These are phyloP conservation scores for Claviceps digitariae DNA, from an alignment of 2,329 filamentous ascomycete species.

Conservation along the genomic window DNA sequence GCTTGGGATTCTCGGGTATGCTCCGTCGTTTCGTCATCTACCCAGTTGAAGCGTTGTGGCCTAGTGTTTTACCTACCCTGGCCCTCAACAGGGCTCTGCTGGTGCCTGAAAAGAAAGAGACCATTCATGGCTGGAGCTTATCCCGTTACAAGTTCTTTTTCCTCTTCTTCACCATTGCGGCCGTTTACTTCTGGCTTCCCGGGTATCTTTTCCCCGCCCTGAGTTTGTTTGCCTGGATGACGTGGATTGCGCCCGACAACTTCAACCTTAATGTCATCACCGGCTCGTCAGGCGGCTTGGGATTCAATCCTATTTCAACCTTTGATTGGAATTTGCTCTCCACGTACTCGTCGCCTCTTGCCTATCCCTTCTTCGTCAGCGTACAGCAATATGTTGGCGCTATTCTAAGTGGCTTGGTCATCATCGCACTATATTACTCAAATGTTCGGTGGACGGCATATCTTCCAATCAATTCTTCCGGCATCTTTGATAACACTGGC, in stretches of 20 bases:
- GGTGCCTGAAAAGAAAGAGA: constrained; percentile 15
- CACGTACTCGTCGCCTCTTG: constrained; percentile 22
- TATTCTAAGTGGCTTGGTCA: constrained; percentile 23
- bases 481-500: constrained; percentile 28
- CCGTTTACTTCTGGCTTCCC: constrained; percentile 40
- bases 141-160: constrained; percentile 33
- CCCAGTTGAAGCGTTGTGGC: constrained; percentile 38
- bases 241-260: constrained; percentile 38
- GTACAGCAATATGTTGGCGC: constrained; percentile 22
- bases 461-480: constrained; percentile 31
- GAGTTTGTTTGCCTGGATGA: constrained; percentile 38
- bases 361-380: constrained; percentile 25
- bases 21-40: constrained; percentile 37
- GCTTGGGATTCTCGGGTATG: constrained; percentile 40
- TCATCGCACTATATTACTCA: constrained; percentile 27
- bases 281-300: constrained; percentile 28
- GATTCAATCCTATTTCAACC: constrained; percentile 23
- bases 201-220: constrained; percentile 35
- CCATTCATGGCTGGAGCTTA: constrained; percentile 23
- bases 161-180: constrained; percentile 28
- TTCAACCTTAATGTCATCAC: constrained; percentile 25
- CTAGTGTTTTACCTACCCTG: constrained; percentile 32
- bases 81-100: constrained; percentile 31
- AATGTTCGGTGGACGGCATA: constrained; percentile 31
- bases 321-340: constrained; percentile 28